Conservation (phyloP, 192 early-diverging fungal genomes). For the Cetraspora pellucida region DNA sequence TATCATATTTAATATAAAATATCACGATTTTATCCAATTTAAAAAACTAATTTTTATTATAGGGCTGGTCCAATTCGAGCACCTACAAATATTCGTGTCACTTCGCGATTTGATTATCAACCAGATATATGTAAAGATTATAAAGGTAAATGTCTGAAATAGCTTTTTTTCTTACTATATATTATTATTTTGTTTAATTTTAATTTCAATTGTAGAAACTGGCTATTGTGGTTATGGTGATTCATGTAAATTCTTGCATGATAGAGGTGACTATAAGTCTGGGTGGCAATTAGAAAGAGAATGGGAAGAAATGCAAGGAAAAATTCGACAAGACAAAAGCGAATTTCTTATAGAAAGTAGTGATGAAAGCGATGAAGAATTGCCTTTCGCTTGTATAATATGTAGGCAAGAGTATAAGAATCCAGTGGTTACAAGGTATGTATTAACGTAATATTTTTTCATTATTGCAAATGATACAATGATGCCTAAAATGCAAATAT, state of each 20-base stretch:
- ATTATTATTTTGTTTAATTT: neutral
- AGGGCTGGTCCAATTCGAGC: constrained; percentile 77
- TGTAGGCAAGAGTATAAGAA: constrained; percentile 86
- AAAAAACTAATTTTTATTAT: neutral
- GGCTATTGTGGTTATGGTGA: constrained; percentile 98
- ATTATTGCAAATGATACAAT: constrained; percentile 24
- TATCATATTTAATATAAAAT: neutral
- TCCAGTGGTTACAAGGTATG: constrained; percentile 85
- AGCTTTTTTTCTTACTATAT: neutral
- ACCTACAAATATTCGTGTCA: constrained; percentile 74
- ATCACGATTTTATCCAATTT: constrained; percentile 19
- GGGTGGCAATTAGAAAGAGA: constrained; percentile 98
- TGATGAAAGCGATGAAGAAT: constrained; percentile 67
- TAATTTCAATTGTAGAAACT: constrained; percentile 54
- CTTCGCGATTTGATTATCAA: constrained; percentile 92
- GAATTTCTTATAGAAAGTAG: constrained; percentile 48
- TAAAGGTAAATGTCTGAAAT: constrained; percentile 61
- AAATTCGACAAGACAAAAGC: constrained; percentile 54
- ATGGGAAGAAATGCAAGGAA: constrained; percentile 88
- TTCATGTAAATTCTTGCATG: constrained; percentile 97
- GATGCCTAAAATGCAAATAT: constrained; percentile 6
- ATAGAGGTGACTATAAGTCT: constrained; percentile 94
- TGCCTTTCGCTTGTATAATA: constrained; percentile 96
- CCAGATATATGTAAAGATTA: constrained; percentile 99
- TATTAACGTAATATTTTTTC: constrained; percentile 3